Evolutionary conservation across 1,284 basidiomycete genomes (phyloP).

Genomic region (Rhodotorula sp.): DNA sequence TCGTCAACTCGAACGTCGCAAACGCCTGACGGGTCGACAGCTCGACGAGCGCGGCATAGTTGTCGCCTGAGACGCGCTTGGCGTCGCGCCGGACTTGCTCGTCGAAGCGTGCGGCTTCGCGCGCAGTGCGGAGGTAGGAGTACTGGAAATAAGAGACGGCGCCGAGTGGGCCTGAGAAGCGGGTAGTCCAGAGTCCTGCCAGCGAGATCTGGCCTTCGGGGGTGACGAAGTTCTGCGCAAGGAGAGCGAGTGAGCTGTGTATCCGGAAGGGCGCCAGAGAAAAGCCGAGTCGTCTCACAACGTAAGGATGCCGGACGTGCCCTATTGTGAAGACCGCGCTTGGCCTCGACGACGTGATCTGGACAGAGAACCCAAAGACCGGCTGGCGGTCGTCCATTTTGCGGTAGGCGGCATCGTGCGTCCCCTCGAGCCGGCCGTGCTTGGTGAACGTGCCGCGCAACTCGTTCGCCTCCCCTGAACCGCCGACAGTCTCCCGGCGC

Average conservation of each 20-base stretch:
- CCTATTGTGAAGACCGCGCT: conserved; percentile 22
- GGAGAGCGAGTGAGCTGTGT: background rate
- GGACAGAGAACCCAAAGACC: conserved; percentile 28
- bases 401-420: conserved; percentile 30
- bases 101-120: conserved; percentile 14
- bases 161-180: conserved; percentile 3
- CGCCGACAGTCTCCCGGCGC: background rate
- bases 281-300: conserved; percentile 1
- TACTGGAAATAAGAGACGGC: conserved; percentile 13
- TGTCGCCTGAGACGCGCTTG: conserved; percentile 17
- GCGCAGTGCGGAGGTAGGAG: background rate
- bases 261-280: background rate
- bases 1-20: conserved; percentile 39
- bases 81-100: conserved; percentile 21
- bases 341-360: background rate
- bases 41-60: conserved; percentile 38
- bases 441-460: conserved; percentile 30
- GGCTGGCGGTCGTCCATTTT: conserved; percentile 31
- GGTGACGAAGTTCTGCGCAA: conserved; percentile 27
- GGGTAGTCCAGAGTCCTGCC: conserved; percentile 22
- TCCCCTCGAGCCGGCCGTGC: conserved; percentile 27
- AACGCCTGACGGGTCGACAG: conserved; percentile 39
- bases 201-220: conserved; percentile 13
- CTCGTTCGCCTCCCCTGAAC: conserved; percentile 11
- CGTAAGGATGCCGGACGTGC: conserved; percentile 31